These are phyloP conservation scores for Puya raimondii DNA, from an alignment of 176 grass and related monocot genomes.

Conservation along the genomic window DNA sequence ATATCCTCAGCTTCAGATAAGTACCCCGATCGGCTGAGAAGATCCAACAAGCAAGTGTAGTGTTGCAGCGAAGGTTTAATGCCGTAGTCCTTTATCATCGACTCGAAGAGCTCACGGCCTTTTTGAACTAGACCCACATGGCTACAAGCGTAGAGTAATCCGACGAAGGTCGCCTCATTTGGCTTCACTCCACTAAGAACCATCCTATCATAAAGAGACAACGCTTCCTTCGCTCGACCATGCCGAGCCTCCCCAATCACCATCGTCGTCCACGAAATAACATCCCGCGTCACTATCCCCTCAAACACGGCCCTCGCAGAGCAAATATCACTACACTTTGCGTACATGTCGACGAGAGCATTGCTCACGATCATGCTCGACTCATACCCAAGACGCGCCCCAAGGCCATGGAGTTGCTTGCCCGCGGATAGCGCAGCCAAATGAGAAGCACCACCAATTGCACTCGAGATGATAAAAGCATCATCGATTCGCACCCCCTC, in stretches of 20 bases:
- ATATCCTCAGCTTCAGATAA: conserved; percentile 73
- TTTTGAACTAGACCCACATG: conserved; percentile 79
- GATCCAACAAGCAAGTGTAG: conserved; percentile 87
- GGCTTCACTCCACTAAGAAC: conserved; percentile 51
- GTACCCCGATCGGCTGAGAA: conserved; percentile 66
- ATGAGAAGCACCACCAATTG: conserved; percentile 33
- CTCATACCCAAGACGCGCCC: conserved; percentile 40
- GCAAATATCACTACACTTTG: conserved; percentile 78
- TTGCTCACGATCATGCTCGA: conserved; percentile 54
- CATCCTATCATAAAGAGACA: conserved; percentile 59
- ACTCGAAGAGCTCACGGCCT: conserved; percentile 64
- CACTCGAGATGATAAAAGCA: conserved; percentile 39
- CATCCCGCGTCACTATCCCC: conserved; percentile 31
- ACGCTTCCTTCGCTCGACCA: conserved; percentile 39
- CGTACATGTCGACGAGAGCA: conserved; percentile 82
- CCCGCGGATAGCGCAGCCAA: conserved; percentile 44
- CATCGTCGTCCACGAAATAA: conserved; percentile 82
- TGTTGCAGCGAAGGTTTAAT: conserved; percentile 64
- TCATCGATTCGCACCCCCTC: conserved; percentile 53
- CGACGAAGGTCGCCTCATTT: conserved; percentile 80
- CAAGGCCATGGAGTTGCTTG: conserved; percentile 56
- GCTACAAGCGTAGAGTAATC: conserved; percentile 88
- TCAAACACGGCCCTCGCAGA: conserved; percentile 77
- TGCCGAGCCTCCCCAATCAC: conserved; percentile 79
- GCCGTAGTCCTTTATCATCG: conserved; percentile 50